Base-by-base conservation (phyloP, 2,329 filamentous ascomycete species). In the Geoglossum cookeanum region DNA sequence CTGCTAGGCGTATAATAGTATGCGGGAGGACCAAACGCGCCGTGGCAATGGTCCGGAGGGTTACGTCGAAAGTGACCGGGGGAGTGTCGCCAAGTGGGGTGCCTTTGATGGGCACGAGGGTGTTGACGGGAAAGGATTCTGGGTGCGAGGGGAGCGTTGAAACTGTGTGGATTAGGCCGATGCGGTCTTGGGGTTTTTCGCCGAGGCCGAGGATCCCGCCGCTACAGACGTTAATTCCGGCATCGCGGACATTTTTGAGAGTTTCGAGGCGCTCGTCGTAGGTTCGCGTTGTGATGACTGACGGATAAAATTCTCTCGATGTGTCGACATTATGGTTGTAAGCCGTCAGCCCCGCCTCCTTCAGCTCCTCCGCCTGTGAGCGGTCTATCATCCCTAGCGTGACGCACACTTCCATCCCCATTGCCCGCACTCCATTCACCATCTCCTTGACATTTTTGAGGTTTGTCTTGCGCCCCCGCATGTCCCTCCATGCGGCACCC, bases 281-380 rank as follows among this genome's bases (percentile, higher is more conserved):
- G 6, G 79, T 83, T 42, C 89, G 77, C 0, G 89, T 94, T 0
- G 87, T 85, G 69, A 95, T 94, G 64, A 95, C 78, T 44, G 77
- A 83, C 0, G 89, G 87, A 66, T 95, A 94, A 69, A 88, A 88
- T 72, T 94, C 89, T 63, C 89, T 79, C 58, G 83, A 88, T 1
- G 89, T 95, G 71, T 95, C 89, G 62, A 95, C 77, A 67, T 95
- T 95, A 75, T 95, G 89, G 72, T 95, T 95, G 71, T 95, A 94
- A 0, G 89, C 89, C 15, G 89, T 94, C 64, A 95, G 71, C 0
- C 89, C 89, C 0, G 88, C 89, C 1, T 81, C 80, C 67, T 88
- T 89, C 62, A 95, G 77, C 71, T 92, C 85, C 65, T 79, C 78
- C 32, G 89, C 89, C 73, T 94, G 88, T 62, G 76, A 74, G 4